Evolutionary conservation across 1,139 yeast genomes (phyloP).

Genomic region (Arxiozyma slooffiae): DNA sequence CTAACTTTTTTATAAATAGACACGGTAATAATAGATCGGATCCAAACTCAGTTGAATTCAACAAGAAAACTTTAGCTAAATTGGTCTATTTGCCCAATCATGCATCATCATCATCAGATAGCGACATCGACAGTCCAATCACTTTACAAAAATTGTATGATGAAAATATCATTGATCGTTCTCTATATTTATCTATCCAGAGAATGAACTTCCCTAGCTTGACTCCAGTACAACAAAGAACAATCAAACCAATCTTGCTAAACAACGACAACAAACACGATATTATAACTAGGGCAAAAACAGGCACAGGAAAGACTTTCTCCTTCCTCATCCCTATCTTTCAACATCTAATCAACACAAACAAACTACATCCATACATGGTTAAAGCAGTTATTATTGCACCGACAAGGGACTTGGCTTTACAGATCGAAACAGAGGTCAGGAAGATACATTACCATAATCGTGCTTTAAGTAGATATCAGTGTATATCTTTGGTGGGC

Average conservation of each 20-base stretch:
- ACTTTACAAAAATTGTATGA: constrained; percentile 22
- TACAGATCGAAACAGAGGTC: constrained; percentile 67
- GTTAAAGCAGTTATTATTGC: constrained; percentile 63
- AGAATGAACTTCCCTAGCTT: constrained; percentile 41
- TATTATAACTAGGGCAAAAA: constrained; percentile 79
- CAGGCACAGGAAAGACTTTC: constrained; percentile 92
- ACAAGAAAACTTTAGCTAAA: constrained; percentile 12
- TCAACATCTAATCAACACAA: constrained; percentile 41
- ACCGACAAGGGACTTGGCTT: constrained; percentile 89
- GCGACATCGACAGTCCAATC: constrained; percentile 12
- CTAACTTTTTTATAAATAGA: background rate
- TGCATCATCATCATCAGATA: too few species aligned
- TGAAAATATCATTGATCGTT: constrained; percentile 18
- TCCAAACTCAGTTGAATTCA: constrained; percentile 9
- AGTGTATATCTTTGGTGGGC: constrained; percentile 40
- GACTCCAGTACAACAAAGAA: constrained; percentile 72
- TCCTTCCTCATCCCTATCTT: constrained; percentile 78
- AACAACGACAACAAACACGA: constrained; percentile 37
- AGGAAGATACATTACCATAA: constrained; percentile 34
- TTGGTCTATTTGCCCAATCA: constrained; percentile 15
- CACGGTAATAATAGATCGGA: constrained; percentile 2
- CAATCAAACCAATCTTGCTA: constrained; percentile 57
- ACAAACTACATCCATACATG: constrained; percentile 17
- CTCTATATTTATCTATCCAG: constrained; percentile 31
- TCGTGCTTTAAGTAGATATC: constrained; percentile 29